Evolutionary conservation across 768 basidiomycete species (phyloP).

Genomic region (Tricholoma bakamatsutake): DNA sequence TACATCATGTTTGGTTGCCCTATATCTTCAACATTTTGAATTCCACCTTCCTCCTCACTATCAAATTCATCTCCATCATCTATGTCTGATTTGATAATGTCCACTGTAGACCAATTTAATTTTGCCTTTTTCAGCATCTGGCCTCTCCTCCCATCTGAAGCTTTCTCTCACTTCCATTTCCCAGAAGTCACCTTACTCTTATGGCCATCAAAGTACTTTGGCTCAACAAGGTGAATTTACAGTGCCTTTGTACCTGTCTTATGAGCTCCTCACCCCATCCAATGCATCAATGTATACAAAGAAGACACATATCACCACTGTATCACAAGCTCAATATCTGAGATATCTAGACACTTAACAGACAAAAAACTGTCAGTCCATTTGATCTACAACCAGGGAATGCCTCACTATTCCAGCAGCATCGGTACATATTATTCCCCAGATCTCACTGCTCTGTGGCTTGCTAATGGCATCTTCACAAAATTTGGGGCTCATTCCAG

Average conservation of each 20-base stretch:
- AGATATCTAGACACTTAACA: conserved; percentile 9
- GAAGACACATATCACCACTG: too few species aligned
- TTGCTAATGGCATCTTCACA: conserved; percentile 4
- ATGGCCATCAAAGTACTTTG: too few species aligned
- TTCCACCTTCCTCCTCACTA: too few species aligned
- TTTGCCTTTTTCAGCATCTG: neutral
- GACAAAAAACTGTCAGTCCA: neutral
- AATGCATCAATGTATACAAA: too few species aligned
- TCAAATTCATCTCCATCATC: too few species aligned
- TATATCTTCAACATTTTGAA: too few species aligned
- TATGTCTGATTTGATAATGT: neutral
- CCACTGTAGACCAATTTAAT: neutral
- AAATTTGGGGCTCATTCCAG: too few species aligned
- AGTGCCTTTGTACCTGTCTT: conserved; percentile 2
- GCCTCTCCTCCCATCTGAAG: neutral
- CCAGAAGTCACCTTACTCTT: neutral
- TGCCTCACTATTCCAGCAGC: conserved; percentile 15
- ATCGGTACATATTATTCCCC: conserved; percentile 13
- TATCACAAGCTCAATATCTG: too few species aligned
- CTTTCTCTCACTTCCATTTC: neutral
- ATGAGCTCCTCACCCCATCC: conserved; percentile 10
- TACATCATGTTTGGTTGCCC: too few species aligned
- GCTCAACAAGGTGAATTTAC: conserved; percentile 12
- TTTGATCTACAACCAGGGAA: too few species aligned
- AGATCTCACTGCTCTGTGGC: too few species aligned